Percentiles rank a stretch among this genome's conserved stretches.
These are phyloP conservation scores for Catenaria anguillulae DNA, from an alignment of 371 early-diverging fungal genomes.

Conservation along the genomic window DNA sequence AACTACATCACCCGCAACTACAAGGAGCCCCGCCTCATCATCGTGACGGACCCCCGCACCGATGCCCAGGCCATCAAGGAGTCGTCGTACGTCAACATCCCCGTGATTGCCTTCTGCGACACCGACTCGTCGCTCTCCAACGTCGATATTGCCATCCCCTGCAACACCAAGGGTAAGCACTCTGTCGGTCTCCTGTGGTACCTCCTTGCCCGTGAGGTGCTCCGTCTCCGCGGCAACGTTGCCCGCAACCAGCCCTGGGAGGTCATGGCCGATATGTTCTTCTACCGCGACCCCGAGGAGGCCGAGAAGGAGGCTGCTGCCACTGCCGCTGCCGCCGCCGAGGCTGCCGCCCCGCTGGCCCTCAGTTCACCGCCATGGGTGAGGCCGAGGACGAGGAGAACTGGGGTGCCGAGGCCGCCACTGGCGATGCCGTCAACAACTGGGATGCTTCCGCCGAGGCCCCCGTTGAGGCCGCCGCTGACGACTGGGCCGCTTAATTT, in stretches of 20 bases:
- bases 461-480: slow-evolving; percentile 18
- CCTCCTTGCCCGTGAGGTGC: slow-evolving; percentile 93
- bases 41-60: slow-evolving; percentile 95
- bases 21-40: slow-evolving; percentile 95
- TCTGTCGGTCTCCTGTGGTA: slow-evolving; percentile 95
- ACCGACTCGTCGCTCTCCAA: slow-evolving; percentile 85
- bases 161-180: slow-evolving; percentile 98
- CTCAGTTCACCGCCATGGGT: slow-evolving; percentile 1
- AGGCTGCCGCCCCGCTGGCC: slow-evolving; percentile 13
- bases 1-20: slow-evolving; percentile 97
- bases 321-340: slow-evolving; percentile 13
- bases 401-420: slow-evolving; percentile 8
- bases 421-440: slow-evolving; percentile 22
- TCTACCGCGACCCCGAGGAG: slow-evolving; percentile 94
- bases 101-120: slow-evolving; percentile 97
- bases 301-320: slow-evolving; percentile 60
- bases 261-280: slow-evolving; percentile 98
- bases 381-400: neutral
- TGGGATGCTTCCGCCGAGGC: slow-evolving; percentile 16
- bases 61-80: slow-evolving; percentile 98
- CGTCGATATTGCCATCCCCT: slow-evolving; percentile 99
- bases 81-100: slow-evolving; percentile 98
- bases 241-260: slow-evolving; percentile 71
- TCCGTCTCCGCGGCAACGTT: slow-evolving; percentile 89
- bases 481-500: slow-evolving; percentile 21